Evolutionary conservation across 2,329 filamentous ascomycete genomes (phyloP).

Genomic region (Fusarium fujikuroi): DNA sequence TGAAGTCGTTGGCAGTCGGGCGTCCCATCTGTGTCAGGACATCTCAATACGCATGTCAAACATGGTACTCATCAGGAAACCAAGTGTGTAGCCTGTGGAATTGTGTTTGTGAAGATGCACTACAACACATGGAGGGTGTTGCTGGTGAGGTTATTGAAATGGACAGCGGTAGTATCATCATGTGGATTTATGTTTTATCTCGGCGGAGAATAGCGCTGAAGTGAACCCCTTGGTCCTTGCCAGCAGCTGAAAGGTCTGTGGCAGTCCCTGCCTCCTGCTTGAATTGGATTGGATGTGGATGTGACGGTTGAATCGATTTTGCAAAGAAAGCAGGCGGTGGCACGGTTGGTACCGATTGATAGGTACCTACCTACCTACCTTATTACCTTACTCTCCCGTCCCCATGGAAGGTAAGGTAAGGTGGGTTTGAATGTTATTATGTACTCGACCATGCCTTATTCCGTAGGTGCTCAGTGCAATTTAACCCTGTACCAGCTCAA

Average conservation of each 20-base stretch:
- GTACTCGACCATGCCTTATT: slow-evolving; percentile 5
- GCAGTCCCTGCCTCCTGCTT: slow-evolving; percentile 5
- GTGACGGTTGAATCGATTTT: neutral
- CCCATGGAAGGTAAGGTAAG: too few relatives aligned
- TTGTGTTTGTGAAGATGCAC: neutral
- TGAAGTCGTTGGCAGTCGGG: neutral
- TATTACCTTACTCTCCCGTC: slow-evolving; percentile 1
- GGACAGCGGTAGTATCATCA: neutral
- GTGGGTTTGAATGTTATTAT: neutral
- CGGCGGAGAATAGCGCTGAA: slow-evolving; percentile 28
- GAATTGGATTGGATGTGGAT: slow-evolving; percentile 1
- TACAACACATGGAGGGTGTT: neutral
- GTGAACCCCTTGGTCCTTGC: slow-evolving; percentile 18
- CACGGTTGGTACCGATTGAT: slow-evolving; percentile 19
- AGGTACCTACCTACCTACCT: slow-evolving; percentile 13
- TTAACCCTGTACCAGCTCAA: neutral
- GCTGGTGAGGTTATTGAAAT: neutral
- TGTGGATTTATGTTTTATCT: neutral
- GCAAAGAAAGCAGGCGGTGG: neutral
- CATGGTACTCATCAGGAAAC: neutral
- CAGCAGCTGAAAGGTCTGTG: neutral
- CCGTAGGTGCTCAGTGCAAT: neutral
- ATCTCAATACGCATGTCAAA: neutral
- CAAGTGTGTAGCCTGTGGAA: neutral
- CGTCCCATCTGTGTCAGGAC: neutral